Base-by-base conservation (phyloP, 495 filamentous ascomycete species). In the Aspergillus ellipticus region DNA sequence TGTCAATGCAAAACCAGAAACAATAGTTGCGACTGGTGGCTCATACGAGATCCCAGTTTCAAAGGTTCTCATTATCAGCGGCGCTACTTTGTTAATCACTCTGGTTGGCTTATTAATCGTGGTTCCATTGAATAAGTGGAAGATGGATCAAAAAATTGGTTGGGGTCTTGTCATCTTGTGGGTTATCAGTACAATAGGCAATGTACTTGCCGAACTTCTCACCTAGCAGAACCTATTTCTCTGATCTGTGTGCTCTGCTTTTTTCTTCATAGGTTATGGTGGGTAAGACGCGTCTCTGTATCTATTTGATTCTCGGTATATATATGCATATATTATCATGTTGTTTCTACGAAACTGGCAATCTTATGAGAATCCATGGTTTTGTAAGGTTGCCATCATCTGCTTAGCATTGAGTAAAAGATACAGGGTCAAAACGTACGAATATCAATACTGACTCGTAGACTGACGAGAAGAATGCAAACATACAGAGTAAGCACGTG, bases 81-180 rank as follows among this genome's bases (percentile, higher is more conserved):
- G 87, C 0, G 79, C 85, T 11, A 92, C 89, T 7, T 76, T 99
- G 58, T 70, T 99, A 42, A 48, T 94, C 15, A 96, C 92, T 6
- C 74, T 99, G 17, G 73, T 91, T 15, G 80, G 88, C 1, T 71
- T 97, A 53, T 74, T 99, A 60, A 77, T 95, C 21, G 76, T 85
- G 6, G 89, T 99, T 56, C 94, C 94, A 13, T 66, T 85, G 69
- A 96, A 96, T 69, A 81, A 81, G 55, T 99, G 95, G 95, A 79
- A 82, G 43, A 92, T 99, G 89, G 92, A 85, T 66, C 79, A 84
- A 51, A 84, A 74, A 64, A 89, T 97, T 58, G 94, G 94, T 13
- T 92, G 82, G 82, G 83, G 82, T 2, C 68, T 97, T 57, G 85
- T 97, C 63, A 80, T 67, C n/a, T 72, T 99, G 10, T 99, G 94